Base-by-base conservation (phyloP, 2,329 filamentous ascomycete species). In the Hypoxylon sp. region DNA sequence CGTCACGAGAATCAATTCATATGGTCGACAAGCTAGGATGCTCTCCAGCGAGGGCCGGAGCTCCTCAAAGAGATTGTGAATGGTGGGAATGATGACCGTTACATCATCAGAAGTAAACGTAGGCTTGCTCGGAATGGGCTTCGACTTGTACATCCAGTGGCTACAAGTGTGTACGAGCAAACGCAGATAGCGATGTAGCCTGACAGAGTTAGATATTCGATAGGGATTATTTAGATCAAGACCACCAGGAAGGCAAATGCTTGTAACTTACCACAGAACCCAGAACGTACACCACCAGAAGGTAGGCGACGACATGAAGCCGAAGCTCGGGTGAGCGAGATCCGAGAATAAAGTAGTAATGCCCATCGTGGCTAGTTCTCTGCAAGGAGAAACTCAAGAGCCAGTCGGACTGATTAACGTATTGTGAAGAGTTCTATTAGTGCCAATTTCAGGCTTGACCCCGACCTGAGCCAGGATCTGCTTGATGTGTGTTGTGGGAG, bases 81-180 rank as follows among this genome's bases (percentile, higher is more conserved):
- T 93, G 9, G 94, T 96, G 6, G 95, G 95, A 65, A 97, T 92
- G 72, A 98, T 92, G 69, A 97, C 93, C 4, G 95, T 97, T 73
- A 97, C 93, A 86, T 98, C 93, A 71, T 92, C 82, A 32, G 89
- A 86, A 26, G 89, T 93, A 76, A 93, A 90, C 45, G 84, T 89
- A n/a, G 95, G 93, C 68, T 93, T 91, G 62, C 88, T 87, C 40
- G 93, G 91, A 57, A 95, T 91, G 42, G 91, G 91, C 67, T 93
- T 92, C 24, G 94, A 93, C 78, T 89, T 91, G 82, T 97, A 97
- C 9, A 84, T 84, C 91, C 93, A 96, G 77, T 96, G 94, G 73
- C 92, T 93, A 73, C 92, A 82, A 73, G 92, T 88, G 77, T 97
- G 96, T 72, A 97, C 89, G 72, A 97, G 83, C 71, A 97, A 85